A percentile compares a stretch with the other conserved stretches of the same genome.
phyloP scores from a whole-genome alignment of 768 basidiomycete species.

The Xerocomellus dryophilus region DNA sequence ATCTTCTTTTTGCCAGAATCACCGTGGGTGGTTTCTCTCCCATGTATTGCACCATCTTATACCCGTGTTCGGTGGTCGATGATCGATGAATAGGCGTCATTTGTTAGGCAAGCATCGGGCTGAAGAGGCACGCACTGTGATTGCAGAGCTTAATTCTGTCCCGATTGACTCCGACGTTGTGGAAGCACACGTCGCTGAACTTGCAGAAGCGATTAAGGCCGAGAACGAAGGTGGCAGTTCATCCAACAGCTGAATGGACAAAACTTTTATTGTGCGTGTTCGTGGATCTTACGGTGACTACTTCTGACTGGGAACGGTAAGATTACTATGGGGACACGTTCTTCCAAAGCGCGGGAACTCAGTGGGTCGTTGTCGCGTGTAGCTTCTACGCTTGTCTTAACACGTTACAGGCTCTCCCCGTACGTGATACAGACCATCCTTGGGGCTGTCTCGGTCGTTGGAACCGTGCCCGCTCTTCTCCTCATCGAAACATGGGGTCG shows the following conservation, averaged over 20 bases:
- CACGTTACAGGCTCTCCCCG: too few relatives aligned
- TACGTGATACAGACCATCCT: too few relatives aligned
- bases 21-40: conserved; percentile 1
- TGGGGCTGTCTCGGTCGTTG: too few relatives aligned
- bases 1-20: conserved; percentile 16
- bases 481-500: too few relatives aligned
- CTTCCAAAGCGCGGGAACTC: conserved; percentile 57
- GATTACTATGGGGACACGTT: conserved; percentile 19
- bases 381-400: too few relatives aligned
- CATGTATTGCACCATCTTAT: not conserved
- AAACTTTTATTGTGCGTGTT: conserved; percentile 16
- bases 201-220: conserved; percentile 12
- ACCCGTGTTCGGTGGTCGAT: not conserved
- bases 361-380: conserved; percentile 34
- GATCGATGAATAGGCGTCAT: conserved; percentile 5
- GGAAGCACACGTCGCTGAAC: conserved; percentile 10
- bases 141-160: conserved; percentile 17
- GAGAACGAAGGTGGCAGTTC: conserved; percentile 17
- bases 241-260: conserved; percentile 16
- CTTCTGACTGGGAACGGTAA: not conserved
- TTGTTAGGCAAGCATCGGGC: not conserved
- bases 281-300: not conserved
- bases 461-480: too few relatives aligned
- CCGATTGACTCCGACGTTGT: conserved; percentile 12
- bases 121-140: conserved; percentile 11